Evolutionary conservation across 129 eudicot genomes (phyloP), one percentile per base, ranked within the genome.

Genomic region (Helichrysum umbraculigerum): DNA sequence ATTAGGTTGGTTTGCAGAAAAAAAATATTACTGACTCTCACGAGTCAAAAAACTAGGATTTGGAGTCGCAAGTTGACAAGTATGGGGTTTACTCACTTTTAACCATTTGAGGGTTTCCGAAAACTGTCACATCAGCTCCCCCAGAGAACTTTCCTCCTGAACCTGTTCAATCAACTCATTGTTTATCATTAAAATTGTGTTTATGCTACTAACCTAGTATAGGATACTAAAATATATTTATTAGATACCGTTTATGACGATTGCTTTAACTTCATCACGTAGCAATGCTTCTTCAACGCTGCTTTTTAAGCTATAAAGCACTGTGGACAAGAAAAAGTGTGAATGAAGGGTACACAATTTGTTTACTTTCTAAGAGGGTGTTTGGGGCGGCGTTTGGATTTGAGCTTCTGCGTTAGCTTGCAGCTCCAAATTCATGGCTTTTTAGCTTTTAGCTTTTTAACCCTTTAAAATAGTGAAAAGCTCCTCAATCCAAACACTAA

Each of bases 121-220:
- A 89, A 71, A 72, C 74, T 25, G 86, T 68, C 64, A 89, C 85
- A 32, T 86, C 78, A 74, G 83, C 83, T 20, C 96, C 96, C 51
- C 82, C 91, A 42, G 91, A 89, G 50, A 89, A 89, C 78, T 83
- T 89, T 7, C 86, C 87, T 17, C 73, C 71, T 32, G 84, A 41
- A 72, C 96, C 96, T 89, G 88, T 52, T 54, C 64, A 76, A 71
- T 67, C 73, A 63, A 73, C 73, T 60, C 28, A 33, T 32, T 5
- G 39, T 50, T 35, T 78, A 47, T 32, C 58, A 12, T 29, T 50
- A 81, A 9, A 35, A 59, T 16, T 20, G 39, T 17, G 17, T 34
- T 4, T 12, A 29, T 37, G 35, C 19, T 21, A 25, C 52, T 44
- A 44, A 44, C 52, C 52, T 44, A 44, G 52, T 44, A 10, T 44